These are phyloP conservation scores for Paracoccidioides brasiliensis DNA, from an alignment of 2,329 filamentous ascomycete genomes.

Conservation along the genomic window DNA sequence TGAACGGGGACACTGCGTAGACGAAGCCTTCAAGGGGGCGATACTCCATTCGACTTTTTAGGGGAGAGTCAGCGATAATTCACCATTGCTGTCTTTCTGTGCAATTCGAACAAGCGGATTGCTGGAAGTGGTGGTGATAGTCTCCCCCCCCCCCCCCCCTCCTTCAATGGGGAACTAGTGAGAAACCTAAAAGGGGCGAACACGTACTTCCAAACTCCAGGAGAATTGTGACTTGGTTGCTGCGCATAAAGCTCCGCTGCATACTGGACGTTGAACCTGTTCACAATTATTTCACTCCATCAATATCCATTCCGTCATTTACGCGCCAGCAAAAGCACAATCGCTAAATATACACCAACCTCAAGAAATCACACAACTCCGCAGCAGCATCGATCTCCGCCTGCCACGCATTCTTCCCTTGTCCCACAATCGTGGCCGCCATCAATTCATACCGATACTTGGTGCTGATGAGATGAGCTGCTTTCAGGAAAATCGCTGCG, in stretches of 20 bases:
- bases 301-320: not conserved
- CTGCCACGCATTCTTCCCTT: slow-evolving; percentile 98
- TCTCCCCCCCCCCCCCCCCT: not conserved
- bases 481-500: slow-evolving; percentile 89
- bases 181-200: not conserved
- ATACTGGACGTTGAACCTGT: slow-evolving; percentile 75
- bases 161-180: not conserved
- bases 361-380: slow-evolving; percentile 82
- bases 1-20: slow-evolving; percentile 88
- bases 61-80: not conserved
- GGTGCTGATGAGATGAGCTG: slow-evolving; percentile 73
- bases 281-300: not conserved
- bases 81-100: not conserved
- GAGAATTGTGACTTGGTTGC: slow-evolving; percentile 71
- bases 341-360: slow-evolving; percentile 26
- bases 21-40: slow-evolving; percentile 88
- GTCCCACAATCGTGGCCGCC: slow-evolving; percentile 88
- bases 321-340: not conserved
- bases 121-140: not conserved
- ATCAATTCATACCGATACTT: slow-evolving; percentile 97
- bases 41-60: slow-evolving; percentile 58
- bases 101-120: not conserved
- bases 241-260: slow-evolving; percentile 80
- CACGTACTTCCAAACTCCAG: slow-evolving; percentile 69
- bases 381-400: slow-evolving; percentile 96